These are phyloP conservation scores for Pichia gijzeniarum DNA, from an alignment of 805 yeast genomes.

Conservation along the genomic window DNA sequence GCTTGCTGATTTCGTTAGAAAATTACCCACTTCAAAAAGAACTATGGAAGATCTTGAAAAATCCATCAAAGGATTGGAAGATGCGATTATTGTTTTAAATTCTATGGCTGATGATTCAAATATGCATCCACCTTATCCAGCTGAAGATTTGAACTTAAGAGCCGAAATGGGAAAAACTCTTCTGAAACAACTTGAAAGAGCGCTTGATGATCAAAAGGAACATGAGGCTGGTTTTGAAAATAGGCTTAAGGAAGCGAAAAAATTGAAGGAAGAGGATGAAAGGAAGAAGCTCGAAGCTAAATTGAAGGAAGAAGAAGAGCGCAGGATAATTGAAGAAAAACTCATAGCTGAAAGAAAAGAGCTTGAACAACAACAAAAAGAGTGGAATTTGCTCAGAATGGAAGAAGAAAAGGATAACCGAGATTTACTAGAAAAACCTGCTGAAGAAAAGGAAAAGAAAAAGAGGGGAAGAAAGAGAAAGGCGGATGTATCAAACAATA, in stretches of 20 bases:
- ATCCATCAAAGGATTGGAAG: slow-evolving; percentile 49
- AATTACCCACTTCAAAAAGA: slow-evolving; percentile 53
- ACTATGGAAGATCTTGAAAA: slow-evolving; percentile 52
- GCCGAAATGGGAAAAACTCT: slow-evolving; percentile 83
- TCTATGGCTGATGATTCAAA: slow-evolving; percentile 46
- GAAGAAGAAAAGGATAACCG: slow-evolving; percentile 32
- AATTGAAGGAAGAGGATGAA: slow-evolving; percentile 50
- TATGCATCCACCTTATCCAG: slow-evolving; percentile 66
- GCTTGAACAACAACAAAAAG: slow-evolving; percentile 51
- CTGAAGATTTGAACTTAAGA: slow-evolving; percentile 75
- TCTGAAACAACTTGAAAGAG: slow-evolving; percentile 61
- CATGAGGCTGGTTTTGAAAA: slow-evolving; percentile 51
- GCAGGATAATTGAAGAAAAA: slow-evolving; percentile 39
- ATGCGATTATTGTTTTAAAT: slow-evolving; percentile 54
- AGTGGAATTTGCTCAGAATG: slow-evolving; percentile 41
- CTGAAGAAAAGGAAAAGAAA: slow-evolving; percentile 27
- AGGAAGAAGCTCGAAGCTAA: slow-evolving; percentile 36
- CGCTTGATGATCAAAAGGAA: slow-evolving; percentile 64
- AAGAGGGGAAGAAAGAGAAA: slow-evolving; percentile 27
- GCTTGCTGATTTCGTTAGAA: slow-evolving; percentile 74
- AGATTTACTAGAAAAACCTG: slow-evolving; percentile 30
- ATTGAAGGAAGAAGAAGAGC: slow-evolving; percentile 39
- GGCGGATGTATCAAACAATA: slow-evolving; percentile 6
- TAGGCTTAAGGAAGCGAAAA: slow-evolving; percentile 70
- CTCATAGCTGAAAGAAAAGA: slow-evolving; percentile 40